Conservation (phyloP, 2,329 filamentous ascomycete species). For the Fusarium pseudonygamai region DNA sequence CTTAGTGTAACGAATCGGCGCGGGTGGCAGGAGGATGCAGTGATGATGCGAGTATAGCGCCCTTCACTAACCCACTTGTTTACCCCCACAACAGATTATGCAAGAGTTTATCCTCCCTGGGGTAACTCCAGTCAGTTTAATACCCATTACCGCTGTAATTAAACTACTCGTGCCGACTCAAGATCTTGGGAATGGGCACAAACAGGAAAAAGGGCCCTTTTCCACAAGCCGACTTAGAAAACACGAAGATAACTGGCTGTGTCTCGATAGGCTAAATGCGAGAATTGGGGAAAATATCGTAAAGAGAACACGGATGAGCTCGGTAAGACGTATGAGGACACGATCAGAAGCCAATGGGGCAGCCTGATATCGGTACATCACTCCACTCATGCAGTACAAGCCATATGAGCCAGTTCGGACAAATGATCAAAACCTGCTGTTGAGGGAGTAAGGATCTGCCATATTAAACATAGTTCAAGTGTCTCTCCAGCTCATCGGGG, state of each 20-base stretch:
- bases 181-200: too few species aligned
- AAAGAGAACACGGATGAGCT: too few species aligned
- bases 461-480: rapidly evolving
- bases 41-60: not conserved
- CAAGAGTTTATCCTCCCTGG: rapidly evolving
- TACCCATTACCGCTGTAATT: rapidly evolving
- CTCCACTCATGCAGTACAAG: too few species aligned
- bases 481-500: not conserved
- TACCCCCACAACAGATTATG: rapidly evolving
- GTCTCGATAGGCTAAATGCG: too few species aligned
- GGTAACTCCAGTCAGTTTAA: not conserved
- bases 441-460: too few species aligned
- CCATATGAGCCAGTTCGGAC: not conserved
- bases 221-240: too few species aligned
- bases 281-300: too few species aligned
- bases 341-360: too few species aligned
- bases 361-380: too few species aligned
- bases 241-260: too few species aligned
- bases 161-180: not conserved
- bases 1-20: not conserved
- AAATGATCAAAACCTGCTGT: rapidly evolving
- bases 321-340: too few species aligned
- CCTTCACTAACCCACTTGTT: rapidly evolving
- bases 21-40: not conserved
- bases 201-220: too few species aligned